A percentile compares a stretch with the other conserved stretches of the same genome.
Evolutionary conservation across 305 asterid species (phyloP).

Genomic region (Fraxinus sp.): DNA sequence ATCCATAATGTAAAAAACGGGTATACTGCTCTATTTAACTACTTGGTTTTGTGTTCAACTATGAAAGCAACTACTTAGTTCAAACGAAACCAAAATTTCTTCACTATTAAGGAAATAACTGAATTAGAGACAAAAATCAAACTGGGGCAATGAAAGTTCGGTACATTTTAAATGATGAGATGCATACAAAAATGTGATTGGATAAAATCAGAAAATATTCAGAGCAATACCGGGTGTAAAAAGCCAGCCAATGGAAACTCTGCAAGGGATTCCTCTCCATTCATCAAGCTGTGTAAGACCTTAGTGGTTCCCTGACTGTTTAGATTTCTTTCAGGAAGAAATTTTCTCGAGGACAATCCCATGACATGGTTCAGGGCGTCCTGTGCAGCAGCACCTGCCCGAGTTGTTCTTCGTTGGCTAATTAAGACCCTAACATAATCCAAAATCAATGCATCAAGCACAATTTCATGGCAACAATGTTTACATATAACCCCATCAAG

Average conservation of each 20-base stretch:
- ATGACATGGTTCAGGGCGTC: conserved; percentile 62
- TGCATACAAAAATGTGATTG: neutral
- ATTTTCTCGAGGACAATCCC: conserved; percentile 48
- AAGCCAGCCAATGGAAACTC: conserved; percentile 95
- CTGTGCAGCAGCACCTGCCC: conserved; percentile 63
- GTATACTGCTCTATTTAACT: neutral
- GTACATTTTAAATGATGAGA: conserved; percentile 18
- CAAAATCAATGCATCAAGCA: conserved; percentile 71
- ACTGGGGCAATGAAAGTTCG: conserved; percentile 12
- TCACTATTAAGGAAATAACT: neutral
- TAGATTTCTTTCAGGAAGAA: conserved; percentile 40
- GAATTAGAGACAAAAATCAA: neutral
- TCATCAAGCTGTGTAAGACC: conserved; percentile 46
- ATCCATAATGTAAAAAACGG: neutral
- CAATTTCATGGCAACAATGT: conserved; percentile 76
- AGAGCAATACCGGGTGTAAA: conserved; percentile 65
- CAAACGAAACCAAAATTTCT: neutral
- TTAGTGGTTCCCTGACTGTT: conserved; percentile 36
- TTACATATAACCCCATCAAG: conserved; percentile 77
- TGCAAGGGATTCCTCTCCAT: conserved; percentile 89
- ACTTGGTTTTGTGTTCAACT: neutral
- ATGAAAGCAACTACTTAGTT: neutral
- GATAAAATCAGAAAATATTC: neutral
- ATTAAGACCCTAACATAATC: conserved; percentile 82
- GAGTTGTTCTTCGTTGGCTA: conserved; percentile 61